phyloP scores from a whole-genome alignment of 164 flowering plant genomes.

The Piper longum region DNA sequence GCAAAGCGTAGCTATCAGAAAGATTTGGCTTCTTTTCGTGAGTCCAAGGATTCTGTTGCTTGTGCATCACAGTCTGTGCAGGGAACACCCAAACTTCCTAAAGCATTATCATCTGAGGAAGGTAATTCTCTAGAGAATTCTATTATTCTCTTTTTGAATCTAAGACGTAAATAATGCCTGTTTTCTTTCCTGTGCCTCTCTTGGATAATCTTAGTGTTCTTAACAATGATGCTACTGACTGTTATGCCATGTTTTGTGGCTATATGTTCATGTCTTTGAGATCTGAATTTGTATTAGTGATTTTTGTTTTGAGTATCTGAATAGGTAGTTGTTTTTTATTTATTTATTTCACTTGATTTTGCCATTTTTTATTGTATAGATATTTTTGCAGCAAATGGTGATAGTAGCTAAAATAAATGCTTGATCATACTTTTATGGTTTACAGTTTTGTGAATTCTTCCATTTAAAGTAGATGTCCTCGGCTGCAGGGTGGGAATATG shows the following conservation, averaged over 20 bases:
- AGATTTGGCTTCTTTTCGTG: slow-evolving; percentile 50
- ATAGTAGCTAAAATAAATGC: neutral
- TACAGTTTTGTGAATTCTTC: neutral
- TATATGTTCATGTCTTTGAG: no score
- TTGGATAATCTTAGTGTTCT: no score
- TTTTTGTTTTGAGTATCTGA: no score
- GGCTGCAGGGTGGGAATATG: slow-evolving; percentile 74
- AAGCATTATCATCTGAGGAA: slow-evolving; percentile 12
- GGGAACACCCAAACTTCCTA: slow-evolving; percentile 21
- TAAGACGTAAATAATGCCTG: neutral
- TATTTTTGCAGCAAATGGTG: no score
- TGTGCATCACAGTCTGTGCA: slow-evolving; percentile 23
- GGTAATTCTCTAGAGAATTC: slow-evolving; percentile 6
- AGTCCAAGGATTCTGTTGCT: slow-evolving; percentile 40
- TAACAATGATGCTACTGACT: no score
- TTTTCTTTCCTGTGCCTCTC: no score
- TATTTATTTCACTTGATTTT: no score
- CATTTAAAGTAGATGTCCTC: slow-evolving; percentile 22
- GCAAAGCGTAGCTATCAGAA: slow-evolving; percentile 89
- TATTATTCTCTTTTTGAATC: neutral
- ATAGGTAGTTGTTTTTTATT: no score
- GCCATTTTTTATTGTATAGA: no score
- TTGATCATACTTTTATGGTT: no score
- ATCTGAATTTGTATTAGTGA: no score
- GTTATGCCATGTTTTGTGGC: no score